Evolutionary conservation across 768 basidiomycete genomes (phyloP).

Genomic region (Tylopilus vinaceipallidus): DNA sequence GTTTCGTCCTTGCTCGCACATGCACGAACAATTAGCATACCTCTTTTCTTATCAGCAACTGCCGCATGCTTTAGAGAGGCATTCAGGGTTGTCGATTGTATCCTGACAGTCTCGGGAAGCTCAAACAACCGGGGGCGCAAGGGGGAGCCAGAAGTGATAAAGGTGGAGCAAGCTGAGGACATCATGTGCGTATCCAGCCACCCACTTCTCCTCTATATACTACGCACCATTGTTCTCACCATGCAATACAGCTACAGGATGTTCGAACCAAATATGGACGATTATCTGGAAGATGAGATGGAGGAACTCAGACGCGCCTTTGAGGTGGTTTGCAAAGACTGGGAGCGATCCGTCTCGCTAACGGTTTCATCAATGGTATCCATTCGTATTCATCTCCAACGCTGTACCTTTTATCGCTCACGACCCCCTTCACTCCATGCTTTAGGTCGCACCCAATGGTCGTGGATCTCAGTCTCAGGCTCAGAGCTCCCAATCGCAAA

Average conservation of each 20-base stretch:
- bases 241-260: slow-evolving; percentile 69
- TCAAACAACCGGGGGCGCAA: slow-evolving; percentile 1
- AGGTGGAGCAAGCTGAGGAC: slow-evolving; percentile 66
- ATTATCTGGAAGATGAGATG: slow-evolving; percentile 93
- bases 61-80: slow-evolving; percentile 90
- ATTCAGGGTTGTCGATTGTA: slow-evolving; percentile 79
- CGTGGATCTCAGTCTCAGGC: neutral
- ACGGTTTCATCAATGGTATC: slow-evolving; percentile 36
- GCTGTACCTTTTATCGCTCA: neutral
- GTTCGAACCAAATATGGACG: slow-evolving; percentile 97
- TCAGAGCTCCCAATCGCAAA: slow-evolving; percentile 12
- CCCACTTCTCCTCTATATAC: neutral
- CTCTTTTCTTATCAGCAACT: slow-evolving; percentile 75
- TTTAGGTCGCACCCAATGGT: slow-evolving; percentile 10
- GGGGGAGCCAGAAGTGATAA: slow-evolving; percentile 30
- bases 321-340: slow-evolving; percentile 70
- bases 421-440: neutral
- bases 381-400: neutral
- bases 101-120: slow-evolving; percentile 53
- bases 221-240: neutral
- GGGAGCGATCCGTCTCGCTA: slow-evolving; percentile 58
- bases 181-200: slow-evolving; percentile 58
- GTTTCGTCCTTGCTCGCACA: slow-evolving; percentile 72
- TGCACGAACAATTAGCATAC: slow-evolving; percentile 71
- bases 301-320: slow-evolving; percentile 76